These are phyloP conservation scores for Ramalina intermedia DNA, from an alignment of 495 filamentous ascomycete genomes.

Conservation along the genomic window DNA sequence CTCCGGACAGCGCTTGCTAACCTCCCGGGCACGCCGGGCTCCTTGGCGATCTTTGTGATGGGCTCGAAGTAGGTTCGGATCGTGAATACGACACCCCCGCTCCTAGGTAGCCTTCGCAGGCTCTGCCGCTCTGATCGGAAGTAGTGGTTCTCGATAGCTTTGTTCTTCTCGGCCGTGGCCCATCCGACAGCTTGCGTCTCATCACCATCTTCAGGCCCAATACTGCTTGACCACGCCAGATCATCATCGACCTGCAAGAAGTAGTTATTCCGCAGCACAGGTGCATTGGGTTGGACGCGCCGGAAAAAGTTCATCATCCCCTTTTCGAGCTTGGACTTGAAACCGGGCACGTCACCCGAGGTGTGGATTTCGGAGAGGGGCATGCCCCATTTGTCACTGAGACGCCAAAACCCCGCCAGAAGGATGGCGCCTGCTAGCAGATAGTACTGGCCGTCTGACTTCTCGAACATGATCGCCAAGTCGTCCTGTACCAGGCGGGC, in stretches of 20 bases:
- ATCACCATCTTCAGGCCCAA: slow-evolving; percentile 53
- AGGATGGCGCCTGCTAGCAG: slow-evolving; percentile 68
- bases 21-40: slow-evolving; percentile 56
- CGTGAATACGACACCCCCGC: slow-evolving; percentile 67
- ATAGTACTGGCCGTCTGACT: slow-evolving; percentile 67
- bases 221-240: slow-evolving; percentile 57
- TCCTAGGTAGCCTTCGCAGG: slow-evolving; percentile 54
- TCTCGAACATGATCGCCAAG: slow-evolving; percentile 75
- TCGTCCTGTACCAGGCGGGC: slow-evolving; percentile 74
- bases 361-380: slow-evolving; percentile 71
- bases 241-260: slow-evolving; percentile 67
- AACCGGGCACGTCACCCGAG: slow-evolving; percentile 66
- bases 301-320: slow-evolving; percentile 75
- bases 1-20: slow-evolving; percentile 62
- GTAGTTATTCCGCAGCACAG: slow-evolving; percentile 57
- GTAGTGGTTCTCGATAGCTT: slow-evolving; percentile 57
- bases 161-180: slow-evolving; percentile 65
- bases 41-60: slow-evolving; percentile 46
- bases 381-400: slow-evolving; percentile 79
- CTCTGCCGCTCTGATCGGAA: slow-evolving; percentile 74
- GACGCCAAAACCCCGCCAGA: slow-evolving; percentile 76
- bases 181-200: slow-evolving; percentile 41
- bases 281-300: slow-evolving; percentile 46
- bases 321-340: slow-evolving; percentile 60
- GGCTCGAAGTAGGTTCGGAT: slow-evolving; percentile 70